Evolutionary conservation across 768 basidiomycete genomes (phyloP), one percentile per base, ranked within the genome.

Genomic region (Lyophyllum semitale): DNA sequence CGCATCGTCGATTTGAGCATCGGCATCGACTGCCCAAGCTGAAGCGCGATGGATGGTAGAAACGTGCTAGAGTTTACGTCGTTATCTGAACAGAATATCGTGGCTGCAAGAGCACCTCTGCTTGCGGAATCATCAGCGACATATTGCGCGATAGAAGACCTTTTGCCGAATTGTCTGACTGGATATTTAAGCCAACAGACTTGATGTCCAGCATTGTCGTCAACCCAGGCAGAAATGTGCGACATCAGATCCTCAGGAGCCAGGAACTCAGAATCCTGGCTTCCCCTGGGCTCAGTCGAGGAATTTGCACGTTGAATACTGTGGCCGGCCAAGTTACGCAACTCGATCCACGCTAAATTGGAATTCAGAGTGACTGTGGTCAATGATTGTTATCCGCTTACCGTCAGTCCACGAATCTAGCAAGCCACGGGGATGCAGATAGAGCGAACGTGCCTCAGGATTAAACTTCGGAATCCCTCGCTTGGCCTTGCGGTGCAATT

Each of bases 161-260:
- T 51, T 43, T 48, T 40, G 8, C 56, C 55, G 25, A 57, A 61
- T 26, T 61, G 59, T 20, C 56, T 23, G 13, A 48, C 32, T 8
- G 59, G 59, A 30, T 61, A 61, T 46, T 55, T 61, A 7, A 61
- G 43, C 59, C 59, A 61, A 33, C 59, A 61, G 17, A 57, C 44
- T 13, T 58, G 42, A 20, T 49, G 45, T 17, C 53, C 59, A 18
- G 41, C 37, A 38, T 57, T 54, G n/a, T 54, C 56, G 38, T 61
- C 56, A 5, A 57, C 27, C 59, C 59, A 61, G 32, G 51, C 23
- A 20, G 50, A 46, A 22, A 61, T 55, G 41, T 57, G 56, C 3
- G 56, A 37, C 33, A 61, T 30, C 5, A 61, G 50, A 18, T 49
- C 53, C 22, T 48, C 56, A 11, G 59, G 59, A 11, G 56, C 56